A percentile compares a stretch with the other conserved stretches of the same genome.
phyloP scores from a whole-genome alignment of 2,329 filamentous ascomycete species.

The Stagonosporopsis chrysanthemi region DNA sequence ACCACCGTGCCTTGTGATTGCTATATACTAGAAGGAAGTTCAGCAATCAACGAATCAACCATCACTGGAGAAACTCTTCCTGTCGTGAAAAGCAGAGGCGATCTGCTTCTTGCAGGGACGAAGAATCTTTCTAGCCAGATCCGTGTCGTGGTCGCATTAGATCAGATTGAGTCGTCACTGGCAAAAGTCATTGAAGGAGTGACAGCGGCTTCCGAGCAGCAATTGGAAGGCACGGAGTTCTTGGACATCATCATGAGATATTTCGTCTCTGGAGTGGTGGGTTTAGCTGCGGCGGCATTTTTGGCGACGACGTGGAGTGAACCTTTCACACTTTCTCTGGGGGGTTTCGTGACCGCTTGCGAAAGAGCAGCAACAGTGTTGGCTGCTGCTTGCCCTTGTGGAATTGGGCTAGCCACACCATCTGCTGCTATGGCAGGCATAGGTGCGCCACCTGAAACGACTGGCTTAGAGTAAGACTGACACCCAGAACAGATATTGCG shows the following conservation, averaged over 20 bases:
- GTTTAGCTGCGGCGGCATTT: background rate
- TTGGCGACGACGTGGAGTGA: background rate
- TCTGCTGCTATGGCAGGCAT: conserved; percentile 26
- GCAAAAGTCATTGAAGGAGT: conserved; percentile 18
- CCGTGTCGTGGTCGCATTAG: conserved; percentile 5
- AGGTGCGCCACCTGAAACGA: background rate
- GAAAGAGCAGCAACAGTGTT: conserved; percentile 19
- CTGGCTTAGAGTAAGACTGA: background rate
- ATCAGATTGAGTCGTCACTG: conserved; percentile 15
- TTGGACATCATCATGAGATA: conserved; percentile 13
- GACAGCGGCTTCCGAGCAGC: conserved; percentile 12
- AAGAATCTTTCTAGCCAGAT: conserved; percentile 10
- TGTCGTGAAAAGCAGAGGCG: conserved; percentile 12
- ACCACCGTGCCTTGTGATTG: conserved; percentile 19
- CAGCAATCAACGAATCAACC: conserved; percentile 17
- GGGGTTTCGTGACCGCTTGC: conserved; percentile 1
- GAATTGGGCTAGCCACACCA: conserved; percentile 22
- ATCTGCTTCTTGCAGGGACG: conserved; percentile 20
- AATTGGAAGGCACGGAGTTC: background rate
- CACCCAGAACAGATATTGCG: conserved; percentile 14
- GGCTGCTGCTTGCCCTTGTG: conserved; percentile 27
- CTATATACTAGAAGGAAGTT: conserved; percentile 15
- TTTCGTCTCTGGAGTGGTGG: conserved; percentile 11
- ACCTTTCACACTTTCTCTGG: background rate
- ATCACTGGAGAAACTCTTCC: conserved; percentile 20